Conservation (phyloP, 805 yeast species). For the Maudiozyma serrabonitensis region DNA sequence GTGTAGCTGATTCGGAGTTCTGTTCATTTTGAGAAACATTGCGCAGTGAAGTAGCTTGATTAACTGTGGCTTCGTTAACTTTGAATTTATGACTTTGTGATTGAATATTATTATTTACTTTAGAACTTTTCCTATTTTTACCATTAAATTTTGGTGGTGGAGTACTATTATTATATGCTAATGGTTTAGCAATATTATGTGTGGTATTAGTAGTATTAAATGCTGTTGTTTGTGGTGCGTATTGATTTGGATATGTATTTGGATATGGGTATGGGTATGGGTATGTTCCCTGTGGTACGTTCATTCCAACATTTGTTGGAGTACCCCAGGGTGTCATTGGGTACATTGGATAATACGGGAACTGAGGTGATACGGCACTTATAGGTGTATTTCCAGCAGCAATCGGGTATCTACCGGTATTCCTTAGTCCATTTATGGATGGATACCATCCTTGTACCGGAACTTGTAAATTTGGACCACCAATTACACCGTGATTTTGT, state of each 20-base stretch:
- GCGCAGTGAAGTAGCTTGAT: background rate
- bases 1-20: background rate
- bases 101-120: constrained; percentile 5
- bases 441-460: background rate
- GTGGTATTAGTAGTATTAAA: too few relatives aligned
- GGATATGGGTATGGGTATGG: background rate
- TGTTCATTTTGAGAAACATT: too few relatives aligned
- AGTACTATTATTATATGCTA: too few relatives aligned
- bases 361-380: background rate
- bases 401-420: too few relatives aligned
- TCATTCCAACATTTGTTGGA: background rate
- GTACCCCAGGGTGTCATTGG: background rate
- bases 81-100: constrained; percentile 1
- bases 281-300: background rate
- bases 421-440: too few relatives aligned
- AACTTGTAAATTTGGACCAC: background rate
- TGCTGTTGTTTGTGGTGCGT: too few relatives aligned
- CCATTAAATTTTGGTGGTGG: too few relatives aligned
- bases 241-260: background rate
- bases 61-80: background rate
- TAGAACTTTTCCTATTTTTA: too few relatives aligned
- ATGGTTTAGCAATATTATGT: too few relatives aligned
- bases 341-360: background rate
- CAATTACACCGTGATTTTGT: background rate
- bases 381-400: background rate